phyloP scores from a whole-genome alignment of 2,329 filamentous ascomycete species.

The Mycosphaerella arachidis region DNA sequence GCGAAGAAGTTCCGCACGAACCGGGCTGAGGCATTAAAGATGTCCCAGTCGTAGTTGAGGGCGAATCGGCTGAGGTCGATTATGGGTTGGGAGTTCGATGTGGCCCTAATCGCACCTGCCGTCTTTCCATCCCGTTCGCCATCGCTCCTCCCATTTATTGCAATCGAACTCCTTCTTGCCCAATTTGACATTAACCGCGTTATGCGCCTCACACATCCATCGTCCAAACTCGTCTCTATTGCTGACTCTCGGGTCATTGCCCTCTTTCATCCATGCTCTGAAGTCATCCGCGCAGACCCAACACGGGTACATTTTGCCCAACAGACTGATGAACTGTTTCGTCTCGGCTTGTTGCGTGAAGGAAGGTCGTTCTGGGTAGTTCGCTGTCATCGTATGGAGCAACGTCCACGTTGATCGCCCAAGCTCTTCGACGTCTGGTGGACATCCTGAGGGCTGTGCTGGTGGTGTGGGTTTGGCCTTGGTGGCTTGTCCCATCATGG shows the following conservation, averaged over 20 bases:
- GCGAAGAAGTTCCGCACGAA: conserved; percentile 25
- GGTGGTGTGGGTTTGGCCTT: conserved; percentile 33
- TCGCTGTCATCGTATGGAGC: conserved; percentile 83
- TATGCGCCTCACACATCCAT: conserved; percentile 84
- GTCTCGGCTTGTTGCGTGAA: conserved; percentile 69
- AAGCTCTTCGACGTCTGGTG: conserved; percentile 81
- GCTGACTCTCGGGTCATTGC: conserved; percentile 60
- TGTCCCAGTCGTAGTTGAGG: conserved; percentile 22
- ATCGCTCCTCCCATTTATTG: conserved; percentile 83
- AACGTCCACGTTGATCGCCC: conserved; percentile 91
- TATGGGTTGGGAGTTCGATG: conserved; percentile 19
- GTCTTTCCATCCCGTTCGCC: conserved; percentile 82
- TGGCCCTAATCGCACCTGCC: conserved; percentile 61
- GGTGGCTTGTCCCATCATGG: conserved; percentile 42
- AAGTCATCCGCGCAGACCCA: conserved; percentile 95
- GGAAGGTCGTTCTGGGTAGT: conserved; percentile 70
- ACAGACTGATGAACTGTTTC: conserved; percentile 69
- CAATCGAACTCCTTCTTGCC: conserved; percentile 93
- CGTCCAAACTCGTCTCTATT: conserved; percentile 65
- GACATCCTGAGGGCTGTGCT: conserved; percentile 59
- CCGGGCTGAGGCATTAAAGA: conserved; percentile 19
- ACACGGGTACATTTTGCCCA: conserved; percentile 87
- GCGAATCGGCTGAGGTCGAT: conserved; percentile 31
- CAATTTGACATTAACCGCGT: conserved; percentile 81
- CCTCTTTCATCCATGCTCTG: conserved; percentile 67